Evolutionary conservation across 768 basidiomycete genomes (phyloP), one percentile per base, ranked within the genome.

Genomic region (Hortiboletus campestris): DNA sequence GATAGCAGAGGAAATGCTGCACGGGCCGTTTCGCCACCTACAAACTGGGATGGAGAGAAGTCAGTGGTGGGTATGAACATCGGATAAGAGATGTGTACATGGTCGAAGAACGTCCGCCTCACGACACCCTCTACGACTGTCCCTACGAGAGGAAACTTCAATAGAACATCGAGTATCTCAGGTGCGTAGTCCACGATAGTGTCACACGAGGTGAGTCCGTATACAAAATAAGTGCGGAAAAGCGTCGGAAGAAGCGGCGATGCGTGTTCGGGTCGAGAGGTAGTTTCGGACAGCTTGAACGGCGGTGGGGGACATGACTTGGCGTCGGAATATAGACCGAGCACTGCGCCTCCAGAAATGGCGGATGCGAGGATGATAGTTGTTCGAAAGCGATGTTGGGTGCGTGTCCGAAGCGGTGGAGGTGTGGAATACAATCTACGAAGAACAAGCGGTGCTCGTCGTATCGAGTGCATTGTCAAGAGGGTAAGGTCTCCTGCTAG

Each of bases 21-120:
- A 36, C 81, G 78, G 0, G 86, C 89, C 0, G 87, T 87, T 56
- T 95, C 93, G 4, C 90, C 94, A 0, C 94, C 93, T 1, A 95
- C 94, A 61, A 96, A 98, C 86, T 93, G 16, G n/a, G 13, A 1
- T 7, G 28, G 6, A 6, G 3, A 11, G 29, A 22, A 25, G 19
- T 59, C 36, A 46, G 46, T 39, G 1, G 10, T n/a, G 11, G 9
- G 4, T n/a, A 55, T 5, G 12, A 4, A n/a, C n/a, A 34, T 25
- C 4, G 5, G 7, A 17, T 0, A 38, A 5, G 5, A 20, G 19
- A 31, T 4, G 57, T 79, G 31, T 58, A 88, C 89, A 74, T 95
- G 94, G 44, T 82, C 79, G 64, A 94, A 96, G 75, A 97, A 96
- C 0, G 94, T 95, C 11, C 78, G 72, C 40, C 90, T 78, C 6